Percentiles rank a stretch among this genome's conserved stretches.
These are phyloP conservation scores for Musa balbisiana DNA, from an alignment of 202 grass and related monocot species.

Conservation along the genomic window DNA sequence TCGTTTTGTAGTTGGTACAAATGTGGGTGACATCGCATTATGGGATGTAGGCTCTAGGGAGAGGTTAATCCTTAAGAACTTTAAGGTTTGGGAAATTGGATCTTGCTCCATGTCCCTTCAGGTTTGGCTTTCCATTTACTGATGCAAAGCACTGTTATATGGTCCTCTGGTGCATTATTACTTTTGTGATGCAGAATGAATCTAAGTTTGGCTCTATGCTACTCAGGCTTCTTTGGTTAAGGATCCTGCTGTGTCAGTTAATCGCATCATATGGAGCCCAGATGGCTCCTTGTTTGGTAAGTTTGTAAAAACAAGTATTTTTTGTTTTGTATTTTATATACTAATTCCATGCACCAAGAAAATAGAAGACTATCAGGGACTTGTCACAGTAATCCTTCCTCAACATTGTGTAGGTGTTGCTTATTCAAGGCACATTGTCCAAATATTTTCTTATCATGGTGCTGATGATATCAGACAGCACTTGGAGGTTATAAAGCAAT, in stretches of 20 bases:
- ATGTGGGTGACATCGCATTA: conserved; percentile 82
- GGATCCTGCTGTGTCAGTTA: conserved; percentile 73
- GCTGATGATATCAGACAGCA: conserved; percentile 24
- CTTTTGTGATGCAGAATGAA: neutral
- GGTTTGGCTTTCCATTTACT: conserved; percentile 31
- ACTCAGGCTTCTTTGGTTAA: conserved; percentile 61
- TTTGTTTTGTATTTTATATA: conserved; percentile 69
- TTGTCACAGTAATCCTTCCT: neutral
- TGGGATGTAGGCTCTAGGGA: conserved; percentile 95
- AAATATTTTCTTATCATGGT: conserved; percentile 26
- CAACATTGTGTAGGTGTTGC: conserved; percentile 19
- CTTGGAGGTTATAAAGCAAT: conserved; percentile 23
- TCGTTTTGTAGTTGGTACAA: conserved; percentile 70
- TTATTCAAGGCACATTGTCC: conserved; percentile 24
- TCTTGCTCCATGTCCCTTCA: conserved; percentile 63
- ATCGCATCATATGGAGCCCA: conserved; percentile 88
- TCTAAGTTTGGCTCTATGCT: neutral
- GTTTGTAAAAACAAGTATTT: conserved; percentile 16
- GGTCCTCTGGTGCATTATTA: neutral
- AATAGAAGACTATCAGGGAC: neutral
- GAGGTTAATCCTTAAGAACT: conserved; percentile 55
- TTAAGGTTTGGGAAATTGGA: conserved; percentile 87
- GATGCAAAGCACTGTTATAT: neutral
- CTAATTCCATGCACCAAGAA: conserved; percentile 29
- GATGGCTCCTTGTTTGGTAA: conserved; percentile 89